Evolutionary conservation across 2,329 filamentous ascomycete genomes (phyloP).

Genomic region (Xylariales sp.): DNA sequence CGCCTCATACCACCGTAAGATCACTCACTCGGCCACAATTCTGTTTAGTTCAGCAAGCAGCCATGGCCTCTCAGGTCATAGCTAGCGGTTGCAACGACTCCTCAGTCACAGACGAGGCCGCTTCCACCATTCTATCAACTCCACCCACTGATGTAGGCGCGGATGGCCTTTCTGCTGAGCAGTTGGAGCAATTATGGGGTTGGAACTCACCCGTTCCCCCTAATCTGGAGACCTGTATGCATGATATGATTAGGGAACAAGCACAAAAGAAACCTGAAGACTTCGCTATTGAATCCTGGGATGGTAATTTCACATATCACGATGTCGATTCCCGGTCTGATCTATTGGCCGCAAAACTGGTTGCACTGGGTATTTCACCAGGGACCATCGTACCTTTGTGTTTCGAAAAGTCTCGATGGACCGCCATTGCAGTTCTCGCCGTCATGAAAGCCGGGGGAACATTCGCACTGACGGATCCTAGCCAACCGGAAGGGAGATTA

Average conservation of each 20-base stretch:
- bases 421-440: constrained; percentile 57
- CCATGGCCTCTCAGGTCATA: constrained; percentile 35
- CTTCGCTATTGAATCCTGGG: constrained; percentile 62
- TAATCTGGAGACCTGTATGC: constrained; percentile 57
- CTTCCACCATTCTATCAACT: constrained; percentile 41
- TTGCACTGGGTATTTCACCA: constrained; percentile 51
- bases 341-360: constrained; percentile 55
- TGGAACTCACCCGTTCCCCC: constrained; percentile 59
- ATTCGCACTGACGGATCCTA: constrained; percentile 61
- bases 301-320: constrained; percentile 60
- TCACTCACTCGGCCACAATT: background rate
- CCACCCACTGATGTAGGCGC: constrained; percentile 48
- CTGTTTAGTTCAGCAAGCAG: background rate
- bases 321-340: constrained; percentile 58
- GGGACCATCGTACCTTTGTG: constrained; percentile 62
- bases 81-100: constrained; percentile 34
- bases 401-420: constrained; percentile 63
- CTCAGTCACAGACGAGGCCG: constrained; percentile 41
- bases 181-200: constrained; percentile 59
- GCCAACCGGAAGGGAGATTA: constrained; percentile 59
- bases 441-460: constrained; percentile 62
- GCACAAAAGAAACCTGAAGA: constrained; percentile 53
- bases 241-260: constrained; percentile 58
- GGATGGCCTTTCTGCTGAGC: constrained; percentile 48
- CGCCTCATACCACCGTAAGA: background rate